Evolutionary conservation across 192 early-diverging fungal genomes (phyloP), one percentile per base, ranked within the genome.

Genomic region (Entomortierella parvispora): DNA sequence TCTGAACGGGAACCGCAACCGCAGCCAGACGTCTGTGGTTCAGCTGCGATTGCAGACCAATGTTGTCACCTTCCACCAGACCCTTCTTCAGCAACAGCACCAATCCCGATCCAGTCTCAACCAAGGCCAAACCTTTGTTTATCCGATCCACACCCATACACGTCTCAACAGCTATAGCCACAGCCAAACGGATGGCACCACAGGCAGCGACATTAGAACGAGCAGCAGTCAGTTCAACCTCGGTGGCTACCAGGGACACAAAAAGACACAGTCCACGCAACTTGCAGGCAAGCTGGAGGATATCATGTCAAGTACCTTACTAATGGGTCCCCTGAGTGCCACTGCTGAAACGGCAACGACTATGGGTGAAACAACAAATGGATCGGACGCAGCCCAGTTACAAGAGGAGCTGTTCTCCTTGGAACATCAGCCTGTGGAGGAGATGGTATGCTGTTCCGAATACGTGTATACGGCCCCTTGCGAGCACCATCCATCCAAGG

Each of bases 401-500:
- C n/a, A 26, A 32, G 57, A 60, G 40, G 26, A 71, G 29, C 20
- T 45, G 15, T 10, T 31, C 12, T 47, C 31, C 9, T 5, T 43
- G 5, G 14, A 23, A 11, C 4, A 37, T 37, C 22, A 26, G 29
- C 40, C 47, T 6, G 26, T n/a, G 17, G 29, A 18, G 18, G 49
- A 5, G 14, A 40, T 5, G 14, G 40, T 23, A 4, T 71, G 56
- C 25, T 71, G 69, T 25, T 44, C 64, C 14, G 65, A 77, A 33
- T 77, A 77, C 37, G 65, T 77, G 2, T 77, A 77, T 20, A 77
- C 61, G 20, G 74, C 74, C 20, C 74, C 74, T 20, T 77, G 74
- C 53, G 74, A 77, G 54, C 74, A 77, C 42, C 74, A 77, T 44
- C 74, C 74, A 8, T 77, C 65, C 28, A 77, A 77, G 48, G 74